Conservation (phyloP, 2,329 filamentous ascomycete genomes). For the Tolypocladium cylindrosporum region DNA sequence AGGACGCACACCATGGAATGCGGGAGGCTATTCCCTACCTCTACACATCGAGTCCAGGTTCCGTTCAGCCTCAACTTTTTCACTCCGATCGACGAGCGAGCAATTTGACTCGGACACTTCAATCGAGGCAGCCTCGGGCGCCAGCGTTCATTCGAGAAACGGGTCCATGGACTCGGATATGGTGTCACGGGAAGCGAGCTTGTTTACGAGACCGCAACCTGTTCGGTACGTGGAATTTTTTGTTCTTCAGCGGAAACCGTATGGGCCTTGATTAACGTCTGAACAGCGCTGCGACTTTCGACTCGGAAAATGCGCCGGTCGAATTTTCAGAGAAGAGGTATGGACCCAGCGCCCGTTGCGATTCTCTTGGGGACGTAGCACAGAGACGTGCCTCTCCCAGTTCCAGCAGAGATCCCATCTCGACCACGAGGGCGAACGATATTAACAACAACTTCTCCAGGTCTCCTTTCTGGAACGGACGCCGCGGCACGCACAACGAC, state of each 20-base stretch:
- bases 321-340: neutral
- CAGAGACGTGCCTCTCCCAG: neutral
- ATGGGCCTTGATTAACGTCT: neutral
- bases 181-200: neutral
- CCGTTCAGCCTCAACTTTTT: conserved; percentile 10
- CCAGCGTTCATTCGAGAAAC: conserved; percentile 16
- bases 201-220: neutral
- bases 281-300: neutral
- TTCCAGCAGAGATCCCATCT: neutral
- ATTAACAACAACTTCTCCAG: neutral
- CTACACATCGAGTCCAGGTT: conserved; percentile 27
- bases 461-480: conserved; percentile 2
- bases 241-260: neutral
- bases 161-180: conserved; percentile 19
- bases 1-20: conserved; percentile 39
- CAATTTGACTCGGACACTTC: conserved; percentile 10
- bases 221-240: neutral
- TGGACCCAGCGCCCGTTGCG: too few species aligned
- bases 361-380: neutral
- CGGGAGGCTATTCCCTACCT: conserved; percentile 37
- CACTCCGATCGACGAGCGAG: conserved; percentile 14
- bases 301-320: neutral
- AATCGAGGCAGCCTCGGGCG: conserved; percentile 6
- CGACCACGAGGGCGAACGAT: neutral
- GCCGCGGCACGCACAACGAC: neutral